Conservation (phyloP, 306 rosid species). For the Inga oerstediana region DNA sequence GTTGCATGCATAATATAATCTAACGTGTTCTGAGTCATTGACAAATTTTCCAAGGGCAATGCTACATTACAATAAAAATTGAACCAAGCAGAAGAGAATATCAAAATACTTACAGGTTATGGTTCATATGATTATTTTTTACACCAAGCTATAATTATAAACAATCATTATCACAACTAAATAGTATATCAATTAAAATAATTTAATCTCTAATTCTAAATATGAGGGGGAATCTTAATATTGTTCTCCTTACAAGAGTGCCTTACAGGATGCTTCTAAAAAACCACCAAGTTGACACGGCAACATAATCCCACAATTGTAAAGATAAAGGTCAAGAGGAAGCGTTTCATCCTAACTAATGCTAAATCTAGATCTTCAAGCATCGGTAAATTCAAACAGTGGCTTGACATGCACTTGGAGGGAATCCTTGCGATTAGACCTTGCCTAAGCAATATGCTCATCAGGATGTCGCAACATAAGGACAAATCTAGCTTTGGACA, state of each 20-base stretch:
- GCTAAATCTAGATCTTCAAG: neutral
- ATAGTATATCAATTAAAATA: conserved; percentile 24
- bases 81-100: conserved; percentile 24
- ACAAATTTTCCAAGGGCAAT: conserved; percentile 32
- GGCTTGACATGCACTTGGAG: neutral
- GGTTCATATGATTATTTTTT: conserved; percentile 9
- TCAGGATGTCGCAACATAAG: neutral
- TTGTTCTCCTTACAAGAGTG: neutral
- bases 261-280: neutral
- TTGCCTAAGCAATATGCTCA: neutral
- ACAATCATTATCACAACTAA: conserved; percentile 19
- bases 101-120: conserved; percentile 9
- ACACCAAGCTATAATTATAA: conserved; percentile 17
- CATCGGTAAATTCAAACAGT: neutral
- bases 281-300: conserved; percentile 19
- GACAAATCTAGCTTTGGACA: neutral
- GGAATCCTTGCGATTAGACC: neutral
- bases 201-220: neutral
- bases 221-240: neutral
- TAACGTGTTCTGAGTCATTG: conserved; percentile 20
- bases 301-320: conserved; percentile 17
- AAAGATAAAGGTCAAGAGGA: neutral
- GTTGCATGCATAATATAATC: conserved; percentile 17
- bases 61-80: conserved; percentile 14
- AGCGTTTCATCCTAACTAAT: no score